These are phyloP conservation scores for Obba rivulosa DNA, from an alignment of 768 basidiomycete genomes.

Conservation along the genomic window DNA sequence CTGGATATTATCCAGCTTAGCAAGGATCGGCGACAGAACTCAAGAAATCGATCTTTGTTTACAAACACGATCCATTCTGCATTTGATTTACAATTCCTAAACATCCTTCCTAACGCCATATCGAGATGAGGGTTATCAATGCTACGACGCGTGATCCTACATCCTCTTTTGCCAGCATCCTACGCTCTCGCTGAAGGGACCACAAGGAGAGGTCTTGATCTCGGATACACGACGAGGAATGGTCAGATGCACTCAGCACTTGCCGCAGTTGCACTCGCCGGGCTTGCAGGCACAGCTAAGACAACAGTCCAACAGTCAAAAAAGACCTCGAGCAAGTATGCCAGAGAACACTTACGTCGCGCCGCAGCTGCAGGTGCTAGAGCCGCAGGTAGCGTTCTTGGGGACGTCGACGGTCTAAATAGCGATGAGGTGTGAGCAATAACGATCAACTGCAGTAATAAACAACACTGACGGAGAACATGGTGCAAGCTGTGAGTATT, in stretches of 20 bases:
- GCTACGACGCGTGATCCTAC: background rate
- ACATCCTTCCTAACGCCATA: too few species aligned
- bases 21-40: too few species aligned
- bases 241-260: conserved; percentile 39
- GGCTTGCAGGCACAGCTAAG: conserved; percentile 55
- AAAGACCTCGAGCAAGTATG: background rate
- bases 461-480: conserved; percentile 12
- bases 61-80: background rate
- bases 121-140: too few species aligned
- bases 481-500: conserved; percentile 4
- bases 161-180: conserved; percentile 2
- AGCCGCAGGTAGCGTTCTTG: conserved; percentile 46
- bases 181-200: background rate
- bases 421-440: conserved; percentile 1
- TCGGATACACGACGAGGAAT: conserved; percentile 1
- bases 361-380: conserved; percentile 46
- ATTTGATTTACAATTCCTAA: background rate
- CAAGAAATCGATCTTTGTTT: background rate
- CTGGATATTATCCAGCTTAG: too few species aligned
- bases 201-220: background rate
- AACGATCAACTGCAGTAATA: background rate
- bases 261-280: conserved; percentile 67
- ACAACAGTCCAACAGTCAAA: background rate
- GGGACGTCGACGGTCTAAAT: conserved; percentile 23
- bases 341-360: conserved; percentile 28